These are phyloP conservation scores for Lactarius pseudohatsudake DNA, from an alignment of 768 basidiomycete species.

Conservation along the genomic window DNA sequence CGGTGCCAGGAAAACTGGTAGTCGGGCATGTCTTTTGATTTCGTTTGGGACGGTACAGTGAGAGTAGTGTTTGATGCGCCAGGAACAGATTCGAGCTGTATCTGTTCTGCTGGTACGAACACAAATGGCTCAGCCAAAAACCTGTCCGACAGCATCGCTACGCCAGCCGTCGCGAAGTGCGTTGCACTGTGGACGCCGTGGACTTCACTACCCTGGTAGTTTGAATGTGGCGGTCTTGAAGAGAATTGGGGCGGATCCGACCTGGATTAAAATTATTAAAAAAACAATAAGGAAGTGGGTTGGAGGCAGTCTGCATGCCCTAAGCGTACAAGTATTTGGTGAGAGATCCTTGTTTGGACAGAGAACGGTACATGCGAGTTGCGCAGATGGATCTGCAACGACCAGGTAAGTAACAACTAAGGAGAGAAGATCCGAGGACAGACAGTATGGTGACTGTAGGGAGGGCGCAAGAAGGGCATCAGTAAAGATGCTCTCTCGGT, in stretches of 20 bases:
- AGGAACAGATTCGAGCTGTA: not conserved
- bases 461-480: not conserved
- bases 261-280: not conserved
- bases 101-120: not conserved
- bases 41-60: not conserved
- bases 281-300: not conserved
- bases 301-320: not conserved
- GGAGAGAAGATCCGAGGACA: not conserved
- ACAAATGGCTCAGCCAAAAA: not conserved
- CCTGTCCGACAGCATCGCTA: not conserved
- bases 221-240: too few species aligned
- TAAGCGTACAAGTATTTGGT: constrained; percentile 18
- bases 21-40: not conserved
- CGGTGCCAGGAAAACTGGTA: not conserved
- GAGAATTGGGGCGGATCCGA: not conserved
- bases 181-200: not conserved
- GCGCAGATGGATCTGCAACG: constrained; percentile 12
- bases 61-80: not conserved
- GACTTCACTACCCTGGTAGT: not conserved
- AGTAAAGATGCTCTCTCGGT: not conserved
- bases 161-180: not conserved
- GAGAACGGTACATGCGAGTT: not conserved
- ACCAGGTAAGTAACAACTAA: not conserved
- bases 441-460: not conserved
- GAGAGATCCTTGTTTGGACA: constrained; percentile 8